phyloP scores from a whole-genome alignment of 371 early-diverging fungal species.

The Sporodiniella umbellata region DNA sequence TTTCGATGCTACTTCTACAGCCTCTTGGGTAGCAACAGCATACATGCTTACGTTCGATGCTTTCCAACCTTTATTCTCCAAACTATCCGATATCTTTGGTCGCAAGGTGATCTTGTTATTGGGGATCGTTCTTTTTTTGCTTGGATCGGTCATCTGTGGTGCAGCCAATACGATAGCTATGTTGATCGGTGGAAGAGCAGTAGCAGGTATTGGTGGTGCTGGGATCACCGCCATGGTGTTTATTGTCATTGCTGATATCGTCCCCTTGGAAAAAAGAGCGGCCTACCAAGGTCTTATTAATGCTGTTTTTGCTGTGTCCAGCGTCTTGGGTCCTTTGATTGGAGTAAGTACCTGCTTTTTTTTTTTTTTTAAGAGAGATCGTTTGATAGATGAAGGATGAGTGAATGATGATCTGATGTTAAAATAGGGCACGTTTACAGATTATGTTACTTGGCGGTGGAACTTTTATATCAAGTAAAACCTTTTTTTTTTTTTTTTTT shows the following conservation, averaged over 20 bases:
- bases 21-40: slow-evolving; percentile 66
- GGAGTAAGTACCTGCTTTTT: slow-evolving; percentile 25
- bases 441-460: slow-evolving; percentile 37
- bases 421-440: slow-evolving; percentile 33
- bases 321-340: slow-evolving; percentile 46
- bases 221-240: slow-evolving; percentile 55
- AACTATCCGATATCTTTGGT: slow-evolving; percentile 74
- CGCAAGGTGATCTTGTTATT: slow-evolving; percentile 58
- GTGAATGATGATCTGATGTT: neutral
- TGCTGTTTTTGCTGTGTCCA: slow-evolving; percentile 46
- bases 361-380: neutral
- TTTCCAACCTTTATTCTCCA: slow-evolving; percentile 53
- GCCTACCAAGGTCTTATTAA: slow-evolving; percentile 55
- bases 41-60: slow-evolving; percentile 40
- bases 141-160: slow-evolving; percentile 63
- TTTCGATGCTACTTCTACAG: slow-evolving; percentile 54
- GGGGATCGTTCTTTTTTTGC: slow-evolving; percentile 56
- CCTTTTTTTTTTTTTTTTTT: too few relatives aligned
- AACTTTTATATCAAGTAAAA: slow-evolving; percentile 43
- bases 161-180: slow-evolving; percentile 51
- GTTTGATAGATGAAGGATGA: too few relatives aligned
- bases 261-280: slow-evolving; percentile 52
- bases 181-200: slow-evolving; percentile 63
- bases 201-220: slow-evolving; percentile 63
- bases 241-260: slow-evolving; percentile 63